Evolutionary conservation across 495 filamentous ascomycete species (phyloP), one percentile per base, ranked within the genome.

Genomic region (Penicillium maclennaniae): DNA sequence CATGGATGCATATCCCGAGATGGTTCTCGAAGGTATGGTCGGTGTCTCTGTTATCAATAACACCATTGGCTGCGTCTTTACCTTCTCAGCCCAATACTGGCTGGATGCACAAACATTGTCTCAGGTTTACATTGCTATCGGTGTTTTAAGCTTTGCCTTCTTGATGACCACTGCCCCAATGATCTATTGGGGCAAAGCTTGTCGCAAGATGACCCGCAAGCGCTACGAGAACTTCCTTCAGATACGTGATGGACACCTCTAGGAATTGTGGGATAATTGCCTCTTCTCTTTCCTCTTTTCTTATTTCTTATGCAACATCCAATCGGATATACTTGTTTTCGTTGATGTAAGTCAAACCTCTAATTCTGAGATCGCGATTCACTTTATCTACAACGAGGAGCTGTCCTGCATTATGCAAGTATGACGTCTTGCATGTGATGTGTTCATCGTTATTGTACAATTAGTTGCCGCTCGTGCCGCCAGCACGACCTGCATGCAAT

Each of bases 1-100:
- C 9, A 40, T 40, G 38, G 38, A 40, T 40, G 38, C 38, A 5
- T 40, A 40, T 40, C 38, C 38, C 2, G 62, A 67, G 2, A 67
- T 63, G 56, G 62, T 70, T 9, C 44, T 70, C 3, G 67, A 70
- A 47, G 68, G 68, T 12, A 70, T 70, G 68, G 68, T 68, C 7
- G 66, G 68, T 12, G 65, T 70, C 1, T 58, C 63, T 12, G 63
- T 70, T 21, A 69, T 70, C 52, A 70, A 70, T 51, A 70, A 70
- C 46, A 63, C 63, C 14, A 60, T 70, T 17, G 67, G 64, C 15
- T 69, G 66, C 42, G 56, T 70, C 31, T 67, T 70, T 48, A 70
- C 68, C 3, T 70, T 70, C 47, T 54, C 53, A 3, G 61, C 59
- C 10, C 26, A 50, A 25, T 45, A 45, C 38, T 65, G 61, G 61